Evolutionary conservation across 345 rosid genomes (phyloP), one percentile per base, ranked within the genome.

Genomic region (Capsella bursapastoris): DNA sequence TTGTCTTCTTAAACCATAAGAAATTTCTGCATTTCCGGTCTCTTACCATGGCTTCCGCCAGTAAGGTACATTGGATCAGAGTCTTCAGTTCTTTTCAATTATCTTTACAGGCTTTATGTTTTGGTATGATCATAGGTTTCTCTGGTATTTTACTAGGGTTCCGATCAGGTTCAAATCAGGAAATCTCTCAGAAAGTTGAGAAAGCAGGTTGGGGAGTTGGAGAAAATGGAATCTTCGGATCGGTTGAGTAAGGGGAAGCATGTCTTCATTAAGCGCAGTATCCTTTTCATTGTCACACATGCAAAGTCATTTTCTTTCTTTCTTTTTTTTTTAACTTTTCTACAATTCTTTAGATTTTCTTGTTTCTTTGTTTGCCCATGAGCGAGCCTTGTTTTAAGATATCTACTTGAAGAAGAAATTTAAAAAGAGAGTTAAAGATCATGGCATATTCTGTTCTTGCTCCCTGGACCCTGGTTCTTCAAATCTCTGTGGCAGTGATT

Each of bases 361-460:
- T 34, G 37, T 34, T 60, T 35, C 2, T 32, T 78, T 75, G 82
- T 76, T 81, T 76, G 62, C 50, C 10, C 57, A 7, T 82, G 83
- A 75, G 71, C 77, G 82, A 75, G 68, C 75, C 3, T 60, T 22
- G 50, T 55, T 81, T 34, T 15, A 66, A 92, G 99, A 92, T 72
- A 82, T 90, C 76, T 95, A 95, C 82, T 79, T 86, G 55, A 70
- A 83, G 0, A 89, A 90, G 88, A 87, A 55, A 86, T 68, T 84
- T 25, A 95, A 85, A 57, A 86, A 82, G 81, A 90, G 83, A 49
- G 86, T 86, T 59, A 90, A 91, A 37, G 98, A 92, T 81, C 93
- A 95, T 78, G 99, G 99, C 52, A 95, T 95, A 64, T 95, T 95
- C 83, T 95, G 99, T 73, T 85, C 98, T 72, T 95, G 99, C 79